Evolutionary conservation across 805 yeast species (phyloP).

Genomic region (Candida dajiaensis): DNA sequence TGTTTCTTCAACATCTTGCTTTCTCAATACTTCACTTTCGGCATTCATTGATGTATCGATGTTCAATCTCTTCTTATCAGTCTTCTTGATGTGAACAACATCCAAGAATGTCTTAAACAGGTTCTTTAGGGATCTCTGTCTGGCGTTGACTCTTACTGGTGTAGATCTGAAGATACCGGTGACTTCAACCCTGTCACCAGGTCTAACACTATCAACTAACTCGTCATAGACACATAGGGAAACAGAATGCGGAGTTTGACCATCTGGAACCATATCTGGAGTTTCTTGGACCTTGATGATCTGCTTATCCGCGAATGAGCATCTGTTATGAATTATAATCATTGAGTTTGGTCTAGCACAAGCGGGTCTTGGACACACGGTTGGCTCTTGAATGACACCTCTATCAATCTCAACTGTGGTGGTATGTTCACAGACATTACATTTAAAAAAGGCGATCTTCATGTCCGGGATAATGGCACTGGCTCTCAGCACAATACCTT

Average conservation of each 20-base stretch:
- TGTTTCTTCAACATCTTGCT: constrained; percentile 70
- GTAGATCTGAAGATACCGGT: constrained; percentile 92
- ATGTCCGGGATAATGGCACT: constrained; percentile 94
- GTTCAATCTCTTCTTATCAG: constrained; percentile 76
- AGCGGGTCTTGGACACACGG: constrained; percentile 82
- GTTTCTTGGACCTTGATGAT: constrained; percentile 92
- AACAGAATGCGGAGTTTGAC: constrained; percentile 96
- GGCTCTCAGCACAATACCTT: constrained; percentile 84
- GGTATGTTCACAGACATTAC: constrained; percentile 92
- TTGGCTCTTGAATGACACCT: constrained; percentile 91
- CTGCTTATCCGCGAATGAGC: constrained; percentile 92
- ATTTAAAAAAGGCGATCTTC: constrained; percentile 94
- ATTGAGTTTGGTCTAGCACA: constrained; percentile 83
- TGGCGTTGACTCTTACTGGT: constrained; percentile 83
- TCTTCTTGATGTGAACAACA: constrained; percentile 86
- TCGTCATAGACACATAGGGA: constrained; percentile 94
- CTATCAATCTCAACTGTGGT: constrained; percentile 88
- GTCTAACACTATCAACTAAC: constrained; percentile 87
- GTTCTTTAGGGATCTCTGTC: constrained; percentile 76
- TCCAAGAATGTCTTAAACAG: constrained; percentile 91
- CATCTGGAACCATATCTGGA: constrained; percentile 94
- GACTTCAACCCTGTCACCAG: constrained; percentile 94
- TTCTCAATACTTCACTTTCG: constrained; percentile 43
- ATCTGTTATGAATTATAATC: constrained; percentile 87
- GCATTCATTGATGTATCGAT: constrained; percentile 65